These are phyloP conservation scores for Prunus armeniaca DNA, from an alignment of 306 rosid genomes.

Conservation along the genomic window DNA sequence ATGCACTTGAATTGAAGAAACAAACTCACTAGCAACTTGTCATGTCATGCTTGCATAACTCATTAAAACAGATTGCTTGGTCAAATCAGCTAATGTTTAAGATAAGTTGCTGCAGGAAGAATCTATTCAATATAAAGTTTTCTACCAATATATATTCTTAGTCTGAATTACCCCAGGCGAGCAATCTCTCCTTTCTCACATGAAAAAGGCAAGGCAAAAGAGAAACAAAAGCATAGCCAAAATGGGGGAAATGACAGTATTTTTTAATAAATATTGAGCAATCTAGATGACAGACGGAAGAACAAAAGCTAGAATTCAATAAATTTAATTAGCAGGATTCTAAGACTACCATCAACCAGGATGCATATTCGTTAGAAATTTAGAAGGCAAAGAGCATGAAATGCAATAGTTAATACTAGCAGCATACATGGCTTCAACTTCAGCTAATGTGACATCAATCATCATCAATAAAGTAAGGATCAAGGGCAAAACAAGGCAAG, in stretches of 20 bases:
- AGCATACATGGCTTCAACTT: background rate
- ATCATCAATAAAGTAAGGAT: background rate
- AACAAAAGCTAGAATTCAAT: background rate
- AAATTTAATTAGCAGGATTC: constrained; percentile 1
- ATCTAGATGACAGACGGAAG: background rate
- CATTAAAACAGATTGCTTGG: background rate
- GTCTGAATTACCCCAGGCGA: background rate
- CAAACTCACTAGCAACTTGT: background rate
- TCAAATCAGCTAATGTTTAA: background rate
- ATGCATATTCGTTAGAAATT: background rate
- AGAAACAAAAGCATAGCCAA: background rate
- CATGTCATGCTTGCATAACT: background rate
- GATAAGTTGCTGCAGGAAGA: background rate
- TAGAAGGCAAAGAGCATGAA: constrained; percentile 4
- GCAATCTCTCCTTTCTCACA: background rate
- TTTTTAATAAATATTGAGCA: background rate
- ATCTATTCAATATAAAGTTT: background rate
- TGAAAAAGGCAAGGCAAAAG: background rate
- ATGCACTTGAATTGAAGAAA: background rate
- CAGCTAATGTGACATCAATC: constrained; percentile 4
- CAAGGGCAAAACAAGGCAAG: background rate
- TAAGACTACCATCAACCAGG: background rate
- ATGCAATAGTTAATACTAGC: background rate
- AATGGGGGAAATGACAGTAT: background rate
- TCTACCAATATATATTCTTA: no score